Base-by-base conservation (phyloP, 2,329 filamentous ascomycete species). In the Colletotrichum brevisporum region DNA sequence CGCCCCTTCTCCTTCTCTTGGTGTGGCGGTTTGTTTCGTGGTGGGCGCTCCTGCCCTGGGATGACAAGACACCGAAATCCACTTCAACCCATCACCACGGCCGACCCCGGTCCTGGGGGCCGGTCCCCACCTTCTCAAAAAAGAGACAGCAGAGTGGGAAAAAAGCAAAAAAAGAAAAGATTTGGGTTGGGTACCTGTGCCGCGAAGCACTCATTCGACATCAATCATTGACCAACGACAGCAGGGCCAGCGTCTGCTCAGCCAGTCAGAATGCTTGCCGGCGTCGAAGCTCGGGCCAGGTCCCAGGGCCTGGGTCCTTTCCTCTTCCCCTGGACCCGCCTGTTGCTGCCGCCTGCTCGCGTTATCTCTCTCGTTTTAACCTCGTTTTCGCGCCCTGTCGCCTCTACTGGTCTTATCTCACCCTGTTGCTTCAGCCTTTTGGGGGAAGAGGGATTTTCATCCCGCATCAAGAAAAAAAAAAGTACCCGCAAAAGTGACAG, bases 211-310 rank as follows among this genome's bases (percentile, higher is more conserved):
- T n/a, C 47, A 2, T 43, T 50, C 63, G 43, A 54, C 52, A 50
- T 43, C 52, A 56, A 51, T 53, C 18, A 36, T 24, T 54, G 26
- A 62, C 39, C 59, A 62, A 54, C 50, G 41, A 54, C 24, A 54
- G 39, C 26, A 18, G 9, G 9, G 6, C 10, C 51, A 53, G 53
- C 47, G 64, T 63, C 45, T 52, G 52, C 15, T 15, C 36, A 51
- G 15, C 64, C 59, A 64, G 47, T 58, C 36, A 58, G 21, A 58
- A 21, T 39, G 16, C 16, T 21, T 31, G 36, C 45, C 59, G 24
- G 27, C 24, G 10, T 52, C 56, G 1, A 61, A 64, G 60, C 65
- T 54, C 48, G 65, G 41, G 48, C 65, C 65, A 64, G 31, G 31
- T 4, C 4, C 15, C 8, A 39, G 41, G 41, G 43, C 41, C 31